Evolutionary conservation across 768 basidiomycete genomes (phyloP).

Genomic region (Coprinellus micaceus): DNA sequence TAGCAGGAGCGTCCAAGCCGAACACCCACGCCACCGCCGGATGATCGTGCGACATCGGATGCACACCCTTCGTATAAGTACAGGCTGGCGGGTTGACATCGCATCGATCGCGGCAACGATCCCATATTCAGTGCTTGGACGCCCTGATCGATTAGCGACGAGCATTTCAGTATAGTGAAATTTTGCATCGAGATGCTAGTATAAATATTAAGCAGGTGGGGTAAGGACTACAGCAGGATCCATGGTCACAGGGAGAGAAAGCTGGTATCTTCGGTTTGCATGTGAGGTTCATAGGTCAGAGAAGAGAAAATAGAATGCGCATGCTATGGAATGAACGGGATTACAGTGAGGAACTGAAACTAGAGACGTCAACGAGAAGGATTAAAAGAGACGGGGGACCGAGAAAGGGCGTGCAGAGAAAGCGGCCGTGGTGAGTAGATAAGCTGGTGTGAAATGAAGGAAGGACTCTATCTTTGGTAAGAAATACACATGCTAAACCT

Average conservation of each 20-base stretch:
- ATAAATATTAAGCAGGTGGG: conserved; percentile 9
- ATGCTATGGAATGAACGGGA: too few species aligned
- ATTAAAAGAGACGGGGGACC: neutral
- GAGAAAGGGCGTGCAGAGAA: neutral
- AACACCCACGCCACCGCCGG: too few species aligned
- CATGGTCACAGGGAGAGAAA: conserved; percentile 3
- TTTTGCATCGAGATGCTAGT: neutral
- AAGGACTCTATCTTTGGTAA: neutral
- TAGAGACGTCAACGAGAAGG: too few species aligned
- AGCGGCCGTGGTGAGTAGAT: neutral
- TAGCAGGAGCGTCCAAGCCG: too few species aligned
- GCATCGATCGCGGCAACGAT: too few species aligned
- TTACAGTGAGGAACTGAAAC: too few species aligned
- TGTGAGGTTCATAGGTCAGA: neutral
- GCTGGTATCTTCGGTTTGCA: conserved; percentile 2
- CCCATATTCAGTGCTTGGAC: too few species aligned
- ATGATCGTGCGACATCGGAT: too few species aligned
- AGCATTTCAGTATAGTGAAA: too few species aligned
- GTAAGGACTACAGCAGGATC: neutral
- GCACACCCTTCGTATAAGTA: too few species aligned
- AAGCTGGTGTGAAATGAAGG: neutral
- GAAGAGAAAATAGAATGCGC: neutral
- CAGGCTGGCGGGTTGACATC: too few species aligned
- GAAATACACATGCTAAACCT: neutral
- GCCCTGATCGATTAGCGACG: too few species aligned